These are phyloP conservation scores for Eragrostis tef DNA, from an alignment of 202 grass and related monocot species.

Conservation along the genomic window DNA sequence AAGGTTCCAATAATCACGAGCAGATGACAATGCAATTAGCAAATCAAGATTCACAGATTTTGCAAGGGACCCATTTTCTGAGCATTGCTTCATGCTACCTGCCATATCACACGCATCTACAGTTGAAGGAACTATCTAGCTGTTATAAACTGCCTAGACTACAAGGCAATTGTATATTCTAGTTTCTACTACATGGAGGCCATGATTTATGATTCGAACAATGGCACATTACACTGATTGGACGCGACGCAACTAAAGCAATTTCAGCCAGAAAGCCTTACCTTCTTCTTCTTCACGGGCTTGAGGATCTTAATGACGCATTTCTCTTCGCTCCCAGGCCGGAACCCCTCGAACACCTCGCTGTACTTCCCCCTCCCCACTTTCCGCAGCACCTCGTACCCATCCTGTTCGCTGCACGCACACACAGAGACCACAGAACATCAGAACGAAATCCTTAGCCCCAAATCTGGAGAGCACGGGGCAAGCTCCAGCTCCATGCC, in stretches of 20 bases:
- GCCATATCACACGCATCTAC: neutral
- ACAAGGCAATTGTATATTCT: neutral
- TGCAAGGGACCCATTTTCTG: neutral
- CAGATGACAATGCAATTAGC: neutral
- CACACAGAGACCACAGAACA: neutral
- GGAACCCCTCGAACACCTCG: constrained; percentile 86
- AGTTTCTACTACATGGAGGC: constrained; percentile 7
- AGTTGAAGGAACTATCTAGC: neutral
- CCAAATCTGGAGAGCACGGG: neutral
- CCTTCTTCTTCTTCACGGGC: constrained; percentile 98
- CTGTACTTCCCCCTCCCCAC: constrained; percentile 94
- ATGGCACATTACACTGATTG: neutral
- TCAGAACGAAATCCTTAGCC: constrained; percentile 40
- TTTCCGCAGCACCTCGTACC: constrained; percentile 85
- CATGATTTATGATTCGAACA: constrained; percentile 19
- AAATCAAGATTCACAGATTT: neutral
- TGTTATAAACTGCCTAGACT: constrained; percentile 6
- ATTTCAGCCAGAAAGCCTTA: constrained; percentile 9
- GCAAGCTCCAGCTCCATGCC: constrained; percentile 13
- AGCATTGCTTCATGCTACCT: neutral
- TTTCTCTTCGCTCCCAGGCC: constrained; percentile 60
- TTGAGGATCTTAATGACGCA: constrained; percentile 97
- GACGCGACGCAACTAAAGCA: neutral
- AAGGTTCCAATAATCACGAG: constrained; percentile 2
- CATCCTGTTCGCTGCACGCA: constrained; percentile 74